A percentile compares a stretch with the other conserved stretches of the same genome.
These are phyloP conservation scores for Crepidotus variabilis DNA, from an alignment of 768 basidiomycete genomes.

Conservation along the genomic window DNA sequence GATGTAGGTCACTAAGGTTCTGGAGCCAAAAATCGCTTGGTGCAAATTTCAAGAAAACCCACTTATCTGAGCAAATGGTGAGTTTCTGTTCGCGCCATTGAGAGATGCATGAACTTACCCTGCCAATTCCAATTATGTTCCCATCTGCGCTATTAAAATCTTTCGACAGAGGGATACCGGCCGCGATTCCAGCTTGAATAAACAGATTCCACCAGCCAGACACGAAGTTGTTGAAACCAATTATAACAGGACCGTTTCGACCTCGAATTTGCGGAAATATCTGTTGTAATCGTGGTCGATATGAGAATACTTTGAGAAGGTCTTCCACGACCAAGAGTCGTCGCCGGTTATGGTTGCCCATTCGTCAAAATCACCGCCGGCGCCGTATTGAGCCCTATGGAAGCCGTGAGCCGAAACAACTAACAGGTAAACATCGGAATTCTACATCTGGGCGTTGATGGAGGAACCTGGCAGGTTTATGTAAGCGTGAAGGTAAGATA, in stretches of 20 bases:
- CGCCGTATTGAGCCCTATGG: conserved; percentile 57
- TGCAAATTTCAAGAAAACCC: not conserved
- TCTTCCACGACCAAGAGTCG: conserved; percentile 56
- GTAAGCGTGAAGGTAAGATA: not conserved
- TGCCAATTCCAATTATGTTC: conserved; percentile 51
- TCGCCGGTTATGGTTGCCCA: conserved; percentile 56
- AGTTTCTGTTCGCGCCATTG: not conserved
- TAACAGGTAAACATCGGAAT: not conserved
- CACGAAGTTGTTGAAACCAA: conserved; percentile 53
- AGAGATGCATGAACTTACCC: conserved; percentile 35
- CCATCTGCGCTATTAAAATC: conserved; percentile 62
- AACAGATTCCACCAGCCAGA: conserved; percentile 48
- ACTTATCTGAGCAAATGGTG: conserved; percentile 5
- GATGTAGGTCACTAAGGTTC: conserved; percentile 60
- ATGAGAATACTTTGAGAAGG: conserved; percentile 44
- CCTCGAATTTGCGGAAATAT: conserved; percentile 68
- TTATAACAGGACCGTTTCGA: conserved; percentile 48
- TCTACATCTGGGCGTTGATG: conserved; percentile 60
- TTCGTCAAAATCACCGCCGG: conserved; percentile 69
- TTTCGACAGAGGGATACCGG: conserved; percentile 53
- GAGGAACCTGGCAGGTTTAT: conserved; percentile 33
- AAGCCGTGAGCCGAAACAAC: not conserved
- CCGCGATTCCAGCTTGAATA: conserved; percentile 46
- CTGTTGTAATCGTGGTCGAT: too few relatives aligned
- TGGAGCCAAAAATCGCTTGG: not conserved